These are phyloP conservation scores for Fusarium penzigii DNA, from an alignment of 2,329 filamentous ascomycete genomes.

Conservation along the genomic window DNA sequence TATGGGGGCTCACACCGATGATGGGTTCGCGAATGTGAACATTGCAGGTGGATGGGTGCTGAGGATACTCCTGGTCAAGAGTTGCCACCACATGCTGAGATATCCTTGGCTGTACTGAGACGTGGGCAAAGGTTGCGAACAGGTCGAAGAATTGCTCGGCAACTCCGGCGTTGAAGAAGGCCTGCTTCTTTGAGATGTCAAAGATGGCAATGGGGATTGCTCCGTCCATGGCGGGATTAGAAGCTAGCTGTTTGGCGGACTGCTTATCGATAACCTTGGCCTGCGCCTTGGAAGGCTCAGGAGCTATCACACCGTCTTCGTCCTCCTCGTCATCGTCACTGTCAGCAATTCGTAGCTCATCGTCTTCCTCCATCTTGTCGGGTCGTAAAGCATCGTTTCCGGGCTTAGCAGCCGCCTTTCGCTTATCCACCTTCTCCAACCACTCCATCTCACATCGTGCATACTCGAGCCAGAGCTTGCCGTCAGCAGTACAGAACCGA, in stretches of 20 bases:
- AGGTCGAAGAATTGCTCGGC: constrained; percentile 80
- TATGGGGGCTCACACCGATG: constrained; percentile 61
- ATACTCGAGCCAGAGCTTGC: constrained; percentile 83
- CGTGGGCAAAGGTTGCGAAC: constrained; percentile 67
- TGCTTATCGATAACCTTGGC: constrained; percentile 49
- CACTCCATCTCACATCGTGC: constrained; percentile 91
- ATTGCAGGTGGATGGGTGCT: constrained; percentile 63
- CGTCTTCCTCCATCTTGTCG: constrained; percentile 50
- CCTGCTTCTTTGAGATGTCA: constrained; percentile 78
- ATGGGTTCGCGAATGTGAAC: constrained; percentile 74
- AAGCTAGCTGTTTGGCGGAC: constrained; percentile 56
- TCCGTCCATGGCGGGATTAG: constrained; percentile 84
- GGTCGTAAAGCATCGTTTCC: constrained; percentile 44
- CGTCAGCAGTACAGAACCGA: constrained; percentile 79
- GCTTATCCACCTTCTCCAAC: constrained; percentile 75
- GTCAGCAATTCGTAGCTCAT: constrained; percentile 45
- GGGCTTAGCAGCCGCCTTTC: constrained; percentile 63
- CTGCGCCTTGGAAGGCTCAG: constrained; percentile 44
- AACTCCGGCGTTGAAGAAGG: constrained; percentile 65
- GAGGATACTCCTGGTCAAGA: constrained; percentile 61
- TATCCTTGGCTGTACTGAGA: constrained; percentile 66
- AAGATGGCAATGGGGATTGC: constrained; percentile 93
- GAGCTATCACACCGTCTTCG: constrained; percentile 44
- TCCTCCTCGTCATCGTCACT: constrained; percentile 47
- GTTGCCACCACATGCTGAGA: constrained; percentile 71